Base-by-base conservation (phyloP, 2,329 filamentous ascomycete genomes). In the Fusarium sp. region DNA sequence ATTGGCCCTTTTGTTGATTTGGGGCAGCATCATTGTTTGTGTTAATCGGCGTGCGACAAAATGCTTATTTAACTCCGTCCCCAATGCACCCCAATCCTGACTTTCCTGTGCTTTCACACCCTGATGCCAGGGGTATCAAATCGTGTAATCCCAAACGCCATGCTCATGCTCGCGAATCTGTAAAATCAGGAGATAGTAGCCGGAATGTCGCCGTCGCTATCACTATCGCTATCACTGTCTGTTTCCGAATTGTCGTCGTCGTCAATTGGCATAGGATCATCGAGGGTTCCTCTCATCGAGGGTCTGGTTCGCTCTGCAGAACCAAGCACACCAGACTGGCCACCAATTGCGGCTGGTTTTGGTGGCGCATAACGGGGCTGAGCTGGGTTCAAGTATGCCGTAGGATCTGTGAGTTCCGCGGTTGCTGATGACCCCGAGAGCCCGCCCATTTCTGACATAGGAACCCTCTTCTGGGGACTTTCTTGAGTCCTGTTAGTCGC, bases 331-430 rank as follows among this genome's bases (percentile, higher is more conserved):
- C 49, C 52, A 35, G 46, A 38, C 27, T 63, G 51, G 45, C 31
- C 59, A 37, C 51, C 55, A 11, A 38, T n/a, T 27, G 45, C n/a
- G 11, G 38, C 16, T 42, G 59, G 15, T 27, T 58, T 59, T 39
- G 69, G 51, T 11, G 61, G 66, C 21, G 61, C 51, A 51, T 64
- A 56, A 37, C 71, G 73, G 31, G 76, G 73, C 38, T 74, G 75
- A 7, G 74, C 64, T 23, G 78, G 62, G 25, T 73, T 72, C 11
- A 75, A 55, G 16, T 66, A 63, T 18, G 75, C 55, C 6, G 81
- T 83, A 8, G 83, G 83, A 65, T 84, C 83, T 29, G 77, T 75
- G 19, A 72, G 76, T 56, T 82, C 81, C 10, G 80, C 81, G 4
- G 82, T 82, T 18, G 80, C 82, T 21, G 79, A 72, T 4, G 82